Base-by-base conservation (phyloP, 805 yeast genomes). In the Yarrowia osloensis region DNA sequence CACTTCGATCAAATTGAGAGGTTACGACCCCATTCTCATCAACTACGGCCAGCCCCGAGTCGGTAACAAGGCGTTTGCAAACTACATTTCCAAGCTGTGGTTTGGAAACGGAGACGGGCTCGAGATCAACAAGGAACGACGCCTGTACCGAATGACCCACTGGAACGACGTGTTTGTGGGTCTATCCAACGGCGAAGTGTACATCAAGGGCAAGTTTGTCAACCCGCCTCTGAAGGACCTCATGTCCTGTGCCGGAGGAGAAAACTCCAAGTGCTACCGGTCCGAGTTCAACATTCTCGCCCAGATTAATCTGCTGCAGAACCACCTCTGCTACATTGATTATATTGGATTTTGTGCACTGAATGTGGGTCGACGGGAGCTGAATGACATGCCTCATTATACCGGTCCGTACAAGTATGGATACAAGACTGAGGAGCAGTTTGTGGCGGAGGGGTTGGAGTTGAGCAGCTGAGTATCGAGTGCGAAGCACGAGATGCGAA, bases 11-110 rank as follows among this genome's bases (percentile, higher is more conserved):
- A 44, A 42, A 26, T 71, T 85, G 19, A 69, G 83, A 72, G 91
- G 90, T 0, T 77, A 76, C 67, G 75, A 83, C 4, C 88, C 90
- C 0, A 72, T 81, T 35, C 84, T 88, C 0, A 75, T 88, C 22
- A 80, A 88, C 0, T 86, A 78, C 75, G 95, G 87, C 0, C 81
- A 85, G 15, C 90, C 93, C 0, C 84, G 84, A 70, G 77, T 88
- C 37, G 91, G 90, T 6, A 86, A 88, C 73, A 69, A 69, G 3
- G 74, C 74, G 1, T 80, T 52, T 52, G 42, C 59, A 33, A 21
- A 33, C 21, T 52, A 52, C 59, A 35, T 52, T 22, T 21, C 26
- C 22, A 8, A 8, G 8, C 29, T 52, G 22, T 52, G 40, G 42
- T 52, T 52, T 21, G 59, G 59, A 0, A 24, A 52, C 4, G 59